A percentile compares a stretch with the other conserved stretches of the same genome.
Conservation (phyloP, 441 rosid species). For the Pelargonium hybrid region DNA sequence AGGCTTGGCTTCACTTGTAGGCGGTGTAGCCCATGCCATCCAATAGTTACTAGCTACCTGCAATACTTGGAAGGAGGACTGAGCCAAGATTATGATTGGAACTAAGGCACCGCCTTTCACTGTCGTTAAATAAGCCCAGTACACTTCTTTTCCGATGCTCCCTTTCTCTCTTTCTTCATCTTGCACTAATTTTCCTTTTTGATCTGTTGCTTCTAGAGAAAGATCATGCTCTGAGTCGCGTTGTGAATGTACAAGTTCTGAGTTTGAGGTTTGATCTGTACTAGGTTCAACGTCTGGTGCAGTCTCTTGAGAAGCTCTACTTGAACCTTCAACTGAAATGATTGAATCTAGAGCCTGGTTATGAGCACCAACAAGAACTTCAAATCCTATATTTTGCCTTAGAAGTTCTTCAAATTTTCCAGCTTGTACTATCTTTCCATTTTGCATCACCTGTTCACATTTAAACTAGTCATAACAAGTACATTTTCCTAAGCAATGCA, state of each 20-base stretch:
- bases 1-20: conserved; percentile 48
- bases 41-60: conserved; percentile 90
- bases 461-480: conserved; percentile 6
- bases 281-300: conserved; percentile 31
- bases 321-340: conserved; percentile 47
- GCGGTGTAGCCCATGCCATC: conserved; percentile 95
- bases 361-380: conserved; percentile 84
- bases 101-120: conserved; percentile 71
- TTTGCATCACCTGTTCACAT: conserved; percentile 71
- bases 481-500: not conserved
- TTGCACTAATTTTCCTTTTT: conserved; percentile 77
- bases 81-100: conserved; percentile 80
- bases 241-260: conserved; percentile 29
- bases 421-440: conserved; percentile 83
- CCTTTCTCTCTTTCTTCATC: conserved; percentile 95
- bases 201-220: conserved; percentile 36
- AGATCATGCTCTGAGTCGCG: conserved; percentile 48
- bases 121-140: conserved; percentile 65
- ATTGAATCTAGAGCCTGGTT: conserved; percentile 70
- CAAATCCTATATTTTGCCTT: conserved; percentile 75
- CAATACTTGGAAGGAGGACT: conserved; percentile 67
- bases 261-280: conserved; percentile 30
- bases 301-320: conserved; percentile 31
- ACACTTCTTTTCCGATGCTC: conserved; percentile 81
- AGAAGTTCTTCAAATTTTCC: conserved; percentile 72